Evolutionary conservation across 495 filamentous ascomycete genomes (phyloP), one percentile per base, ranked within the genome.

Genomic region (Penicillium goetzii): DNA sequence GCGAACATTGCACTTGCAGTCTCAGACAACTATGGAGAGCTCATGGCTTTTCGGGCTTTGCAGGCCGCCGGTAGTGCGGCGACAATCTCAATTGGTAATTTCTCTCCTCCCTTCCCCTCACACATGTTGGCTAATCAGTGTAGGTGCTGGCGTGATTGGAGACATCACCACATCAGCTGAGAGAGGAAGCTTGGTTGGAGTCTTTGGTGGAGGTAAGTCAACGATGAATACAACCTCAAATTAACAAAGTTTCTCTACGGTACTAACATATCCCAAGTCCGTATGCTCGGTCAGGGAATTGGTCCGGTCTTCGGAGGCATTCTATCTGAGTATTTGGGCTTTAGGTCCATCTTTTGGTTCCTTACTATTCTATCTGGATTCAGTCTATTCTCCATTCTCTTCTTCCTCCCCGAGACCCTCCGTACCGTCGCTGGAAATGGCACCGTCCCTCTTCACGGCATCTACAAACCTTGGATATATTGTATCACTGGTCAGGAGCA

Each of bases 361-460:
- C 78, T 90, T 23, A 80, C 83, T 51, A 88, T 89, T 43, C 64
- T 86, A 28, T 78, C 82, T 30, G 82, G 75, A 1, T 72, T 81
- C 19, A 81, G 79, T 62, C 68, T 84, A 1, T 12, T 76, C 0
- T 80, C 83, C 5, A 86, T 87, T 62, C 40, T 84, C 19, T 62
- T 89, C 45, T 78, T 84, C 34, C 81, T 92, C 8, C 89, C 89
- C 4, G 89, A 92, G 72, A 92, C 90, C 12, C 83, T 87, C 57
- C 81, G 90, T 17, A 84, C 85, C 11, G 83, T 92, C 9, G 90
- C 90, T 0, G 90, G 90, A 0, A 90, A 92, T 71, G 90, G 90
- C 21, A 79, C 75, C 10, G 76, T 83, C 10, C 70, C 55, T 3
- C 69, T 79, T 0, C 50, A 63, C 5, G 77, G 77, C 30, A 62